phyloP scores from a whole-genome alignment of 1,284 basidiomycete genomes.

The Inonotus obliquus region DNA sequence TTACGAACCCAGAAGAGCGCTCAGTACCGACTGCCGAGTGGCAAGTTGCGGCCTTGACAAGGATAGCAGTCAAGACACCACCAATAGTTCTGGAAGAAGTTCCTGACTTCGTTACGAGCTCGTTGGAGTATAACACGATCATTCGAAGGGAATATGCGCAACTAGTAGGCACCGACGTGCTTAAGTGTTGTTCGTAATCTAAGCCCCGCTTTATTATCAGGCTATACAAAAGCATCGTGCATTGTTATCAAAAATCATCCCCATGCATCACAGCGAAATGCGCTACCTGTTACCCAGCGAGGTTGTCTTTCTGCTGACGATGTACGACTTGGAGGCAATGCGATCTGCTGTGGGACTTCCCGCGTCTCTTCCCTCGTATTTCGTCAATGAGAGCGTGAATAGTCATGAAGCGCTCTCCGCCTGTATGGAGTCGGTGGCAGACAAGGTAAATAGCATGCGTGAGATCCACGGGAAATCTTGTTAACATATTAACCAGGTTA shows the following conservation, averaged over 20 bases:
- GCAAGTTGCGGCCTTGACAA: slow-evolving; percentile 70
- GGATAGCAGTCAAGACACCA: slow-evolving; percentile 88
- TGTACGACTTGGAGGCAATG: slow-evolving; percentile 89
- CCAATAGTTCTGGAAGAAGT: slow-evolving; percentile 79
- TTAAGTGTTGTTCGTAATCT: background rate
- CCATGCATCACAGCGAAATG: slow-evolving; percentile 68
- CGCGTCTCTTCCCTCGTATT: slow-evolving; percentile 84
- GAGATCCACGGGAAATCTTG: background rate
- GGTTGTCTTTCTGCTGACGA: slow-evolving; percentile 81
- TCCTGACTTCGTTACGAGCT: slow-evolving; percentile 82
- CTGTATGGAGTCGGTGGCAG: slow-evolving; percentile 84
- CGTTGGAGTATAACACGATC: slow-evolving; percentile 91
- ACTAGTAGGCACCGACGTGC: slow-evolving; percentile 46
- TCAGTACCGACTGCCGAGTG: slow-evolving; percentile 66
- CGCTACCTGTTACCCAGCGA: slow-evolving; percentile 79
- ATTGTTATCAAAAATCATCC: slow-evolving; percentile 61
- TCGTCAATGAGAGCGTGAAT: slow-evolving; percentile 86
- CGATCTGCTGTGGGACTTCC: slow-evolving; percentile 78
- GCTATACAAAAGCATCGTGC: slow-evolving; percentile 66
- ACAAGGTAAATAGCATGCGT: slow-evolving; percentile 53
- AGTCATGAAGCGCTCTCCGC: slow-evolving; percentile 58
- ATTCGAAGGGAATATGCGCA: slow-evolving; percentile 85
- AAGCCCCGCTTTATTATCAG: slow-evolving; percentile 31
- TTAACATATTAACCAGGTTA: slow-evolving; percentile 47
- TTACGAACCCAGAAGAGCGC: slow-evolving; percentile 46